phyloP scores from a whole-genome alignment of 352 stramenopile species.

The Globisporangium lucens region DNA sequence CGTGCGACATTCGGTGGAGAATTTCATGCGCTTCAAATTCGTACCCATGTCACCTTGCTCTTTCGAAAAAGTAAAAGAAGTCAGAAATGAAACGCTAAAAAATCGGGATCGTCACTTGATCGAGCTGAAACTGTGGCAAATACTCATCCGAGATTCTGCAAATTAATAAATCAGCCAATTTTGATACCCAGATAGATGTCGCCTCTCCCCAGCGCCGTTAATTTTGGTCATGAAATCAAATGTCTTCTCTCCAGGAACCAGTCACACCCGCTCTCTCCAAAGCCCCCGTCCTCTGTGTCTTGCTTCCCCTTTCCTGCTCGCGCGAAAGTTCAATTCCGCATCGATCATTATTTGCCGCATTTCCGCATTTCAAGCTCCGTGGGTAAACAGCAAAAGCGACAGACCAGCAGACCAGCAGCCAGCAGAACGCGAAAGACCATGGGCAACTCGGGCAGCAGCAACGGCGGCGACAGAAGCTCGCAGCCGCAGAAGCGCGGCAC shows the following conservation, averaged over 20 bases:
- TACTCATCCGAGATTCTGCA: not conserved
- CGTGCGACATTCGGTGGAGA: slow-evolving; percentile 6
- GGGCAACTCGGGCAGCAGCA: slow-evolving; percentile 72
- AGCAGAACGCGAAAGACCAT: slow-evolving; percentile 22
- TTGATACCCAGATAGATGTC: not conserved
- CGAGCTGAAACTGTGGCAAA: not conserved
- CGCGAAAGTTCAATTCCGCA: slow-evolving; percentile 7
- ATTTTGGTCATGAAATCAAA: not conserved
- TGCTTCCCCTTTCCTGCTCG: not conserved
- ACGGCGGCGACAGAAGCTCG: slow-evolving; percentile 16
- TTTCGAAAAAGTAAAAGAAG: not conserved
- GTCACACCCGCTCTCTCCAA: not conserved
- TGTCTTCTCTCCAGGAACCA: not conserved
- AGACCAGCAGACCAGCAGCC: not conserved
- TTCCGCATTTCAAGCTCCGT: slow-evolving; percentile 4
- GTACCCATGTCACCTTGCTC: slow-evolving; percentile 10
- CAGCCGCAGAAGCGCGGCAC: slow-evolving; percentile 18
- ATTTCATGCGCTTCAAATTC: not conserved
- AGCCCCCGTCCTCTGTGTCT: not conserved
- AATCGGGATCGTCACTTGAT: not conserved
- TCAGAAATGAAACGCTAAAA: not conserved
- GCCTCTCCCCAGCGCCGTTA: too few species aligned
- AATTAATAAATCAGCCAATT: slow-evolving; percentile 6
- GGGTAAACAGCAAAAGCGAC: not conserved
- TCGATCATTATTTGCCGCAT: not conserved